Base-by-base conservation (phyloP, 192 early-diverging fungal species). In the Entophlyctis helioformis region DNA sequence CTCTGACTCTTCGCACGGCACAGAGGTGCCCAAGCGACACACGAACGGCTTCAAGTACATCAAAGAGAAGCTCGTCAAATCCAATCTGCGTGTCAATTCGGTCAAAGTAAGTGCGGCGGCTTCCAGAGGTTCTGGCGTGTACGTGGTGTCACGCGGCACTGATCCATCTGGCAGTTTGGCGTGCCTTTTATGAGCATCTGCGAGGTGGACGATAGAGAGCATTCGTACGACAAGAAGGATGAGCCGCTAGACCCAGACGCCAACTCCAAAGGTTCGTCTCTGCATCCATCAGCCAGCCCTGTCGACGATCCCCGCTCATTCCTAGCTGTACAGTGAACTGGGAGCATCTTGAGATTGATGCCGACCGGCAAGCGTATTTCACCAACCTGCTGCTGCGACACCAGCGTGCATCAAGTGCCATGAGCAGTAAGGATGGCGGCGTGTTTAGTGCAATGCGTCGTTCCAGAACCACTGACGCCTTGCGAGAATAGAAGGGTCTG, bases 361-460 rank as follows among this genome's bases (percentile, higher is more conserved):
- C 55, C 15, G 71, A 74, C 31, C 63, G 60, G 43, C 58, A 71
- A 44, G 49, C 44, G 10, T 62, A 61, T 42, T 74, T 64, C 42
- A 43, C 46, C 25, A 62, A 59, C 35, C 35, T 70, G 16, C 54
- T 59, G 15, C 60, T 64, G 37, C 24, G n/a, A n/a, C n/a, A n/a
- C n/a, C n/a, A n/a, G n/a, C n/a, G n/a, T n/a, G n/a, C n/a, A n/a
- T n/a, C n/a, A n/a, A n/a, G n/a, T n/a, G n/a, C n/a, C n/a, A n/a
- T n/a, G n/a, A n/a, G n/a, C n/a, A n/a, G n/a, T n/a, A n/a, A n/a
- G n/a, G n/a, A n/a, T n/a, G n/a, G n/a, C n/a, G n/a, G n/a, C n/a
- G n/a, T n/a, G n/a, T n/a, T n/a, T n/a, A n/a, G n/a, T n/a, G n/a
- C n/a, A n/a, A n/a, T n/a, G n/a, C n/a, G n/a, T n/a, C n/a, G n/a